These are phyloP conservation scores for Ophiostoma perfectum DNA, from an alignment of 2,329 filamentous ascomycete genomes.

Conservation along the genomic window DNA sequence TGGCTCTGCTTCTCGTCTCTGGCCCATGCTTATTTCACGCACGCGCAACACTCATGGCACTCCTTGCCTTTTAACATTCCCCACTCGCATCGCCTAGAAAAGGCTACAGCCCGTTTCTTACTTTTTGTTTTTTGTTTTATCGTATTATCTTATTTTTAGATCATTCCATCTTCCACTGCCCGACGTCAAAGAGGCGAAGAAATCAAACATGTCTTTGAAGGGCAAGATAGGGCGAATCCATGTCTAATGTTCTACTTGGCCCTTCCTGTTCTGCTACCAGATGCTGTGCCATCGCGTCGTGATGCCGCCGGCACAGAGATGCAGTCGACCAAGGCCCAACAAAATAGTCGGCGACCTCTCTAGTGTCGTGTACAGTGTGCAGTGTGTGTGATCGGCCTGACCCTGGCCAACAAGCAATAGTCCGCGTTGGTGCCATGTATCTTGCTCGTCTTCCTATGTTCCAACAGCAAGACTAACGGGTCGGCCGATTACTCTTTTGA, in stretches of 20 bases:
- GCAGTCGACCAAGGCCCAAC: neutral
- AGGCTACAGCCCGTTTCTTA: neutral
- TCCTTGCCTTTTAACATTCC: neutral
- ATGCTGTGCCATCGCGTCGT: no score
- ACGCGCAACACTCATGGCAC: neutral
- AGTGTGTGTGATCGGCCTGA: conserved; percentile 2
- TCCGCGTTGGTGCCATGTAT: neutral
- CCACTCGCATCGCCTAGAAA: neutral
- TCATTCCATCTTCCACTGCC: no score
- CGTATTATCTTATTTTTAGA: no score
- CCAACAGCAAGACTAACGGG: neutral
- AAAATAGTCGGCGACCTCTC: neutral
- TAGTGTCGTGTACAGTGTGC: neutral
- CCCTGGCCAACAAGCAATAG: neutral
- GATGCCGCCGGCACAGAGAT: neutral
- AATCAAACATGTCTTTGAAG: no score
- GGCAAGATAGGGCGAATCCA: no score
- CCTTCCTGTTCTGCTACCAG: no score
- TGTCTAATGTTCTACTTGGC: no score
- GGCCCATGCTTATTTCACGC: neutral
- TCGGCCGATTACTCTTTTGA: neutral
- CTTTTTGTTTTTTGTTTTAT: no score
- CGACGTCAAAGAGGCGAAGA: no score
- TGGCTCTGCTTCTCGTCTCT: neutral
- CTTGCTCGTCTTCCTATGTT: neutral